Evolutionary conservation across 2,329 filamentous ascomycete species (phyloP).

Genomic region (Metarhizium robertsii): DNA sequence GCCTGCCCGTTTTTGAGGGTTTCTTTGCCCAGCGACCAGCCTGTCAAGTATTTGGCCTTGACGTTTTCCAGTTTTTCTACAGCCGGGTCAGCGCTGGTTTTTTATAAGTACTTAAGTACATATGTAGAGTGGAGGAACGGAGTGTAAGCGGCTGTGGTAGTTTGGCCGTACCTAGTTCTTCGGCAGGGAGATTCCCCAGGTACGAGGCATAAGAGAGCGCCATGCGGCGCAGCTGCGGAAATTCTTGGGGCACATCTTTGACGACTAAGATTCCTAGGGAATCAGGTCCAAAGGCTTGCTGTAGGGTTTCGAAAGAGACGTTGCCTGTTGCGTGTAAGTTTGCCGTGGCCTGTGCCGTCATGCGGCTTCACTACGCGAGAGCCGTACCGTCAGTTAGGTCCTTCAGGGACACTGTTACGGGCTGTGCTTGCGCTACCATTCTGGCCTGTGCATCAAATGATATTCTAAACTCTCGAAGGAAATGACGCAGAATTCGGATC

Average conservation of each 20-base stretch:
- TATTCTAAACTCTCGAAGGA: background rate
- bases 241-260: constrained; percentile 67
- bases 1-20: constrained; percentile 68
- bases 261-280: constrained; percentile 93
- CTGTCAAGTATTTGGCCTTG: constrained; percentile 54
- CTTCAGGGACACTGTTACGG: constrained; percentile 51
- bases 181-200: constrained; percentile 66
- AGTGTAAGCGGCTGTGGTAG: background rate
- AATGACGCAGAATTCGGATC: background rate
- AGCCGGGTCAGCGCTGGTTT: constrained; percentile 1
- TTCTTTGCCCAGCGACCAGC: constrained; percentile 78
- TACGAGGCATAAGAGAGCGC: constrained; percentile 84
- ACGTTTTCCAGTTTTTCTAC: constrained; percentile 48
- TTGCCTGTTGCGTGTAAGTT: constrained; percentile 36
- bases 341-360: constrained; percentile 5
- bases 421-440: constrained; percentile 42
- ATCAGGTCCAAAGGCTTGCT: constrained; percentile 78
- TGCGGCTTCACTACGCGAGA: background rate
- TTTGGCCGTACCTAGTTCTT: constrained; percentile 53
- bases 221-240: constrained; percentile 59
- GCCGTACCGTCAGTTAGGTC: constrained; percentile 48
- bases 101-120: background rate
- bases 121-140: background rate
- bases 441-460: background rate
- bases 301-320: constrained; percentile 58